Conservation (phyloP, 1,139 yeast genomes). For the Pichia kudriavzevii region DNA sequence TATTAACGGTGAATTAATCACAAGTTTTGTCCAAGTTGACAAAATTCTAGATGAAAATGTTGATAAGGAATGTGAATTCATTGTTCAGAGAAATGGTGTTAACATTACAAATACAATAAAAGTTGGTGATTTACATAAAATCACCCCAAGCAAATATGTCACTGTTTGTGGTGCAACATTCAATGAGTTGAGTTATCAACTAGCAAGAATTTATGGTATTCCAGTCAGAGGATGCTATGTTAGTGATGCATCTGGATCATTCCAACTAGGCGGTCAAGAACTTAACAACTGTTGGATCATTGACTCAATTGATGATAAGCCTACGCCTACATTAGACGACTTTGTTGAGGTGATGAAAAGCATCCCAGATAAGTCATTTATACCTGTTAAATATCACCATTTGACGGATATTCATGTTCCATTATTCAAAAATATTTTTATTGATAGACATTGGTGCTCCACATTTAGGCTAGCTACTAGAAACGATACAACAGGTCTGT, state of each 20-base stretch:
- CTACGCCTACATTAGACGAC: conserved; percentile 64
- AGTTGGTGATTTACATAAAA: conserved; percentile 71
- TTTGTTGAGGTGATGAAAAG: conserved; percentile 71
- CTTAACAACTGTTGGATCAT: conserved; percentile 68
- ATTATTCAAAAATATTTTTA: conserved; percentile 51
- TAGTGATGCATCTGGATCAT: conserved; percentile 73
- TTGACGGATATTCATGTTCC: conserved; percentile 75
- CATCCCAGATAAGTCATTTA: conserved; percentile 71
- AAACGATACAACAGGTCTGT: conserved; percentile 75
- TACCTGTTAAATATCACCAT: conserved; percentile 68
- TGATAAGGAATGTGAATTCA: conserved; percentile 49
- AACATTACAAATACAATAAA: conserved; percentile 42
- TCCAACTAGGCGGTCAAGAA: conserved; percentile 47
- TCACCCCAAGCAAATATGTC: conserved; percentile 75
- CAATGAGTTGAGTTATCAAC: conserved; percentile 78
- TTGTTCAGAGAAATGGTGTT: conserved; percentile 70
- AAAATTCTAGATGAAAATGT: conserved; percentile 71
- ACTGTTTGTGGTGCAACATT: conserved; percentile 84
- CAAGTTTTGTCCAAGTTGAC: conserved; percentile 76
- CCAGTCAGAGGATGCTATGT: conserved; percentile 82
- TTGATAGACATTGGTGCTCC: conserved; percentile 83
- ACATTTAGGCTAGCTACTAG: conserved; percentile 66
- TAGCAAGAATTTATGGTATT: conserved; percentile 77
- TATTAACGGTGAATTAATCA: conserved; percentile 56
- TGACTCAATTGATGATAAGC: conserved; percentile 68